Percentiles rank a stretch among this genome's conserved stretches.
Evolutionary conservation across 768 basidiomycete genomes (phyloP).

Genomic region (Mycena haematopus): DNA sequence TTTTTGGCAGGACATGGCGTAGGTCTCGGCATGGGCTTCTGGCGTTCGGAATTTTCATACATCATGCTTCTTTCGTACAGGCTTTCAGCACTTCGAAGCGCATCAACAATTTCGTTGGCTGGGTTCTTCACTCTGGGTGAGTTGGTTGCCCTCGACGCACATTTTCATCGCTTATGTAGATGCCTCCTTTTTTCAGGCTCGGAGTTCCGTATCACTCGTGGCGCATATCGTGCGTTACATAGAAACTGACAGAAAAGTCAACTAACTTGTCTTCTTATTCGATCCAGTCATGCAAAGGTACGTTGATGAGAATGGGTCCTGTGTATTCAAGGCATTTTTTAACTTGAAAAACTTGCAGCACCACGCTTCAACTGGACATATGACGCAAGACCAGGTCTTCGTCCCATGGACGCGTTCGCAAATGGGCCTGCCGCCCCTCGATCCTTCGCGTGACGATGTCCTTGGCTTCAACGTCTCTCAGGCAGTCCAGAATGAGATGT

Average conservation of each 20-base stretch:
- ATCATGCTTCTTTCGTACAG: constrained; percentile 49
- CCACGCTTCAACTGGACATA: constrained; percentile 83
- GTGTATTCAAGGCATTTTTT: not conserved
- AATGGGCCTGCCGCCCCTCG: constrained; percentile 65
- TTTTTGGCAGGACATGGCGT: constrained; percentile 76
- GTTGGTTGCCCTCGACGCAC: constrained; percentile 35
- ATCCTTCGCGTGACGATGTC: constrained; percentile 68
- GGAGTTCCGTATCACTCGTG: constrained; percentile 97
- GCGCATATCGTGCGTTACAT: constrained; percentile 60
- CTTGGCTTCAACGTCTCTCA: constrained; percentile 68
- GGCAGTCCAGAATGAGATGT: constrained; percentile 73
- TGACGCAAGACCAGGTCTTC: constrained; percentile 96
- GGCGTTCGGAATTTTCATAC: not conserved
- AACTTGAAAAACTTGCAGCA: not conserved
- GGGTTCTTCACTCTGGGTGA: constrained; percentile 89
- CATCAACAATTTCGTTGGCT: constrained; percentile 92
- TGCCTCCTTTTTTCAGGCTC: constrained; percentile 57
- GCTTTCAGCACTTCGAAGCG: constrained; percentile 91
- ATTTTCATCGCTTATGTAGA: constrained; percentile 27
- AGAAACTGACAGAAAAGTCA: not conserved
- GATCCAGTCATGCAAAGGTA: constrained; percentile 4
- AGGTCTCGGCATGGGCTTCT: not conserved
- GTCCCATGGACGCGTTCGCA: constrained; percentile 88
- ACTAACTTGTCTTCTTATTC: not conserved
- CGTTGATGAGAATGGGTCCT: not conserved